These are phyloP conservation scores for Venustampulla echinocandica DNA, from an alignment of 495 filamentous ascomycete species.

Conservation along the genomic window DNA sequence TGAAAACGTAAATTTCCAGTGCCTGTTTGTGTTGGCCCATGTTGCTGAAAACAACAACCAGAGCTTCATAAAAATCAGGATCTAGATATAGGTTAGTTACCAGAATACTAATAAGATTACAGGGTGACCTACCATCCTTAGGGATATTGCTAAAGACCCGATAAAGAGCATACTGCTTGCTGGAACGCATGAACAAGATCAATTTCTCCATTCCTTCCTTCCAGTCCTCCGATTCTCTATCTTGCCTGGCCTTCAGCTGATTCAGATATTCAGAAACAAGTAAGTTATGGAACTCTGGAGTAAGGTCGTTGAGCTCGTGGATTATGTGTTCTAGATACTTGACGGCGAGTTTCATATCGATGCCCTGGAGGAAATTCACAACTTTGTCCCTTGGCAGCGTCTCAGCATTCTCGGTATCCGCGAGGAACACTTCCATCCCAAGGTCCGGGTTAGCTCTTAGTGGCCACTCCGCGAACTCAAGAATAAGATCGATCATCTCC, in stretches of 20 bases:
- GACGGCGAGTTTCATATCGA: slow-evolving; percentile 63
- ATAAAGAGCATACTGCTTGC: slow-evolving; percentile 68
- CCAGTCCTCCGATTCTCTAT: slow-evolving; percentile 41
- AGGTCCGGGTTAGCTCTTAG: slow-evolving; percentile 58
- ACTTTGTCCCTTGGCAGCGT: slow-evolving; percentile 71
- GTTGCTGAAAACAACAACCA: slow-evolving; percentile 86
- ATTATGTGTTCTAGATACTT: slow-evolving; percentile 90
- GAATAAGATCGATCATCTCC: slow-evolving; percentile 80
- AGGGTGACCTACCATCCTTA: slow-evolving; percentile 54
- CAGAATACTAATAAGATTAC: slow-evolving; percentile 5
- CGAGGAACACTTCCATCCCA: slow-evolving; percentile 93
- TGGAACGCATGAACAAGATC: slow-evolving; percentile 64
- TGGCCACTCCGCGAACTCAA: slow-evolving; percentile 89
- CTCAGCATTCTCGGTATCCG: slow-evolving; percentile 92
- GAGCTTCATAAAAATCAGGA: slow-evolving; percentile 77
- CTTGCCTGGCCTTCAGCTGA: slow-evolving; percentile 41
- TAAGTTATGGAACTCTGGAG: slow-evolving; percentile 77
- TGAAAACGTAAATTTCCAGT: slow-evolving; percentile 93
- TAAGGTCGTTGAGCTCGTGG: slow-evolving; percentile 73
- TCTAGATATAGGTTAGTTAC: slow-evolving; percentile 38
- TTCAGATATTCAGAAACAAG: slow-evolving; percentile 70
- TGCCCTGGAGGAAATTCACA: slow-evolving; percentile 58
- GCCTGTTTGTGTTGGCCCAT: slow-evolving; percentile 95
- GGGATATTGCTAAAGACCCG: slow-evolving; percentile 66
- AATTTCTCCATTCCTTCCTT: slow-evolving; percentile 53